Evolutionary conservation across 1,284 basidiomycete genomes (phyloP), one percentile per base, ranked within the genome.

Genomic region (Pseudomicrostroma phylloplanum): DNA sequence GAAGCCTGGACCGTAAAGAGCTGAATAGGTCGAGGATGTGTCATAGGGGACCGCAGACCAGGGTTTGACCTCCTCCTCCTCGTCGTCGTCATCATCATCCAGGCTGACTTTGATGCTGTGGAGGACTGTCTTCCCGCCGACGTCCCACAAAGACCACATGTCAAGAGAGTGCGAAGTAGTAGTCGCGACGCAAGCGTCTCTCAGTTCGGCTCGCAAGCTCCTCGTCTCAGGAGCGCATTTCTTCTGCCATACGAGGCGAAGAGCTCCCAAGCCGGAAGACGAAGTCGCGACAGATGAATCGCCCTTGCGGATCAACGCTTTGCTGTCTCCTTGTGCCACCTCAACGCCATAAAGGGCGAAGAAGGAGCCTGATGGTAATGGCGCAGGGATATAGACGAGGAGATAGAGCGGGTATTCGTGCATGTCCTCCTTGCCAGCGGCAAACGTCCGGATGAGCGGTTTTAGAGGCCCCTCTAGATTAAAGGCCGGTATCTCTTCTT

Each of bases 61-160:
- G n/a, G 39, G 21, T 4, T 57, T 41, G 49, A 42, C 40, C 23
- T 41, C 23, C 60, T 63, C 66, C 46, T 63, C 67, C 55, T 62
- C 65, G 1, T 57, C 57, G 25, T 60, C 65, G 12, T 49, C 65
- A n/a, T 68, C 66, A 21, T 57, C 15, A n/a, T 39, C 19, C 39
- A 55, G 42, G 30, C 61, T 62, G 6, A 71, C 66, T 42, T 61
- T 64, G 36, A 65, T 59, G 41, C 69, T 66, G 21, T 72, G 69
- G 59, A 72, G 60, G 19, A 76, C 54, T 0, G 71, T 65, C 19
- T 66, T 69, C 9, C 67, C 67, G 11, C 67, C 69, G 17, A 70
- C 67, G 60, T 77, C 72, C 75, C 75, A 77, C 13, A 74, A 56
- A 4, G 73, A 65, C 75, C 75, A 76, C 43, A 74, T 67, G 39